phyloP scores from a whole-genome alignment of 78 protist genomes.

The Tieghemostelium lacteum region DNA sequence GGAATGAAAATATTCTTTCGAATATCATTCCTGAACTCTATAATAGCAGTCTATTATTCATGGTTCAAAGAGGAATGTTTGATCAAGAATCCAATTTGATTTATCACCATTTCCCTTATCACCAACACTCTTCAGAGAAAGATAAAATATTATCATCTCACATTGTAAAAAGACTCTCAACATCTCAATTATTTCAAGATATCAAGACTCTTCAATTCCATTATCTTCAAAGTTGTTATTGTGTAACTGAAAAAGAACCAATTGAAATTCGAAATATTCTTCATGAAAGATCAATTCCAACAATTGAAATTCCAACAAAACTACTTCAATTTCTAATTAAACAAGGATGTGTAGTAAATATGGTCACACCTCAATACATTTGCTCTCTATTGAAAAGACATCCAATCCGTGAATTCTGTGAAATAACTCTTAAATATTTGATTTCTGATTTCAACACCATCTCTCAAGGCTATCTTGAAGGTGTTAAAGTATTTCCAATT shows the following conservation, averaged over 20 bases:
- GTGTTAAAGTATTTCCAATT: not conserved
- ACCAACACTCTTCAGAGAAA: not conserved
- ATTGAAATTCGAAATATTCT: not conserved
- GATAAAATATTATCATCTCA: not conserved
- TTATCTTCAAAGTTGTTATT: not conserved
- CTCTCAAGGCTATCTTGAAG: not conserved
- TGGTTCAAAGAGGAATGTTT: not conserved
- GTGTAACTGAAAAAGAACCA: not conserved
- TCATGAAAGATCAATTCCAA: not conserved
- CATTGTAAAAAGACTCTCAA: not conserved
- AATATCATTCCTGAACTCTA: constrained; percentile 19
- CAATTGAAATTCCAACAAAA: not conserved
- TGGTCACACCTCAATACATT: not conserved
- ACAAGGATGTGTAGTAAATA: not conserved
- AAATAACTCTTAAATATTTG: not conserved
- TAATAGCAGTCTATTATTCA: not conserved
- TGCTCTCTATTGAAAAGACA: not conserved
- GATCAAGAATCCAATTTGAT: not conserved
- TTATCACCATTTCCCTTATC: not conserved
- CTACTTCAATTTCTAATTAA: not conserved
- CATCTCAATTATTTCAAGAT: not conserved
- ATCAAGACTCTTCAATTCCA: not conserved
- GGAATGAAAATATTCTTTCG: constrained; percentile 7
- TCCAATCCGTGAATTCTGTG: not conserved
- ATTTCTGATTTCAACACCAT: not conserved